Percentiles rank a stretch among this genome's conserved stretches.
Conservation (phyloP, 164 flowering plant genomes). For the Sedum album region DNA sequence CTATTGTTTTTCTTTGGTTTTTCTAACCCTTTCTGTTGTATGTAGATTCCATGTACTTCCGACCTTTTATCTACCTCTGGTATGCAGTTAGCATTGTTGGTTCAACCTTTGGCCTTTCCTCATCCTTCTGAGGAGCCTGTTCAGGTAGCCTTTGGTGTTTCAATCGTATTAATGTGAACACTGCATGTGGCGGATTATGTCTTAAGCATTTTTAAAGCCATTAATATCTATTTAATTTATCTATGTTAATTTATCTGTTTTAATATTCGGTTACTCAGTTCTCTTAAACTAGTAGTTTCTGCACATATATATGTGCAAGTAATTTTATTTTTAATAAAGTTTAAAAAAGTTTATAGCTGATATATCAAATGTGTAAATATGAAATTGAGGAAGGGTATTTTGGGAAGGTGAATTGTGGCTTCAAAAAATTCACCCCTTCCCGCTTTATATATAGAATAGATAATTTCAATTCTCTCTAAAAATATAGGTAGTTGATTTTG, state of each 20-base stretch:
- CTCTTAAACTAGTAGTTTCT: too few relatives aligned
- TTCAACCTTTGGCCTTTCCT: slow-evolving; percentile 94
- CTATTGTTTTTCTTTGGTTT: not conserved
- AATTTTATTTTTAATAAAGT: too few relatives aligned
- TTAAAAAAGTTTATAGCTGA: too few relatives aligned
- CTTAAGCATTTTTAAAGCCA: not conserved
- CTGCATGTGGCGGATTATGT: not conserved
- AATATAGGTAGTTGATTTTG: slow-evolving; percentile 85
- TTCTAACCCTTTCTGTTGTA: slow-evolving; percentile 4
- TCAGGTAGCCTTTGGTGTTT: slow-evolving; percentile 40
- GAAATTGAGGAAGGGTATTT: too few relatives aligned
- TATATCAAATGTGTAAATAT: too few relatives aligned
- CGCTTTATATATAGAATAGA: too few relatives aligned
- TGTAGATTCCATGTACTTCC: slow-evolving; percentile 83
- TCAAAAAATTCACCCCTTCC: too few relatives aligned
- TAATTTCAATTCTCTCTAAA: not conserved
- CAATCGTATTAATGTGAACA: not conserved
- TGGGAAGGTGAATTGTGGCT: too few relatives aligned
- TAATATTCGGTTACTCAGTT: not conserved
- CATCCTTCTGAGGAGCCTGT: slow-evolving; percentile 97
- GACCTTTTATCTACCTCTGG: slow-evolving; percentile 86
- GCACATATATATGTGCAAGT: too few relatives aligned
- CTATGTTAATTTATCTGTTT: not conserved
- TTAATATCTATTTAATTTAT: not conserved
- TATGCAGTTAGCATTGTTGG: slow-evolving; percentile 87